These are phyloP conservation scores for Lentinula boryana DNA, from an alignment of 768 basidiomycete species.

Conservation along the genomic window DNA sequence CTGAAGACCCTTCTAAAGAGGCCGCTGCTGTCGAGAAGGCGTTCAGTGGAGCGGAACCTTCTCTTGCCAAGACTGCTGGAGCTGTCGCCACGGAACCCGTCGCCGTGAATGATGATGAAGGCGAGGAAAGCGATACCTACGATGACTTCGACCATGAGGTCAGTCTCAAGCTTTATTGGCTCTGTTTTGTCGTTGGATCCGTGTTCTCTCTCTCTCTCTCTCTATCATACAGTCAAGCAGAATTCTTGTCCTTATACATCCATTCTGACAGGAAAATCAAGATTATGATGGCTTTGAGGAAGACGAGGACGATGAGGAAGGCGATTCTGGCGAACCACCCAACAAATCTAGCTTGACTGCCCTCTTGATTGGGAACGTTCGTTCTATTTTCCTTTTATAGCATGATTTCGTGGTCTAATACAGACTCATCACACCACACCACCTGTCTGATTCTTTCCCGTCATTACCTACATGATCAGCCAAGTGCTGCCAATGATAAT, in stretches of 20 bases:
- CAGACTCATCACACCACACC: neutral
- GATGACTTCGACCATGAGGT: constrained; percentile 7
- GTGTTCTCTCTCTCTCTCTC: neutral
- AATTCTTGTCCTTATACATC: neutral
- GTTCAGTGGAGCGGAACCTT: neutral
- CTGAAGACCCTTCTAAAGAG: neutral
- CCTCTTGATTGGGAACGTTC: constrained; percentile 3
- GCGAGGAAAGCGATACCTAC: constrained; percentile 5
- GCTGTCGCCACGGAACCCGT: neutral
- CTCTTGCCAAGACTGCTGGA: neutral
- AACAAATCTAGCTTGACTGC: constrained; percentile 4
- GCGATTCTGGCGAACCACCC: neutral
- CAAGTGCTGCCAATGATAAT: neutral
- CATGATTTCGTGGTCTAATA: neutral
- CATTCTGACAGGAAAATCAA: neutral
- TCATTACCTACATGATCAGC: neutral
- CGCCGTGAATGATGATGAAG: neutral
- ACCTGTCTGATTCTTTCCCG: neutral
- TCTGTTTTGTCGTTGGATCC: neutral
- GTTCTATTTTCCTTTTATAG: constrained; percentile 1
- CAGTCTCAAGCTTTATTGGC: neutral
- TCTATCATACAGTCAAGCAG: neutral
- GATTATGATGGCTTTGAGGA: neutral
- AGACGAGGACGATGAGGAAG: neutral
- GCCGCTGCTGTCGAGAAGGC: neutral